phyloP scores from a whole-genome alignment of 345 rosid genomes.

The Populus alba region DNA sequence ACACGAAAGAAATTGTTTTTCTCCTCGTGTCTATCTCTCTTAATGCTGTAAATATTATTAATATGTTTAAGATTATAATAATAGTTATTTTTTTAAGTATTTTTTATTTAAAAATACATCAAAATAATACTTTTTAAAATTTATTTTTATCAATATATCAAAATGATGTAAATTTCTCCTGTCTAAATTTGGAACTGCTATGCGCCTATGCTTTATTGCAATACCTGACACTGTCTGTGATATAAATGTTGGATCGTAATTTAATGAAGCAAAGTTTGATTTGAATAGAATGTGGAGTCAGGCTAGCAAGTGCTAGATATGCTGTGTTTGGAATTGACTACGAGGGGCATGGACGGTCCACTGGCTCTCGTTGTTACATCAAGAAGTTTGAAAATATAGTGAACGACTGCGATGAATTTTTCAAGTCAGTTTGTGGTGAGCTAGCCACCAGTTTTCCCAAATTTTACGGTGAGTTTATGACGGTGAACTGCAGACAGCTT shows the following conservation, averaged over 20 bases:
- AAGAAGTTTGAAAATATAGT: conserved; percentile 70
- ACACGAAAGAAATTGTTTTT: too few species aligned
- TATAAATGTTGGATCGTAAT: neutral
- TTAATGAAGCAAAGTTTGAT: neutral
- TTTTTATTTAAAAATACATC: too few species aligned
- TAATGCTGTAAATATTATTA: too few species aligned
- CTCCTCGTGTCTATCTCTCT: too few species aligned
- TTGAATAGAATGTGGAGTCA: conserved; percentile 67
- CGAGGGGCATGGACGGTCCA: conserved; percentile 87
- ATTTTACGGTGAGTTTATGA: neutral
- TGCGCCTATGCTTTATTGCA: neutral
- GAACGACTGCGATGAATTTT: conserved; percentile 68
- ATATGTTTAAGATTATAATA: too few species aligned
- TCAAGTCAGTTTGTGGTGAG: conserved; percentile 66
- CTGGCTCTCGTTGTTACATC: conserved; percentile 88
- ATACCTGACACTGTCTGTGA: neutral
- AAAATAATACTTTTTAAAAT: too few species aligned
- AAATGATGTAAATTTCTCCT: too few species aligned
- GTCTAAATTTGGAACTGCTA: neutral
- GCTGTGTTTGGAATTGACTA: conserved; percentile 92
- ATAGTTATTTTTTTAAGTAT: too few species aligned
- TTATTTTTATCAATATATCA: too few species aligned
- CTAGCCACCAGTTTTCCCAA: neutral
- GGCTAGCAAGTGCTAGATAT: conserved; percentile 68
- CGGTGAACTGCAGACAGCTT: neutral